Base-by-base conservation (phyloP, 345 rosid genomes). In the Abelmoschus esculentus region DNA sequence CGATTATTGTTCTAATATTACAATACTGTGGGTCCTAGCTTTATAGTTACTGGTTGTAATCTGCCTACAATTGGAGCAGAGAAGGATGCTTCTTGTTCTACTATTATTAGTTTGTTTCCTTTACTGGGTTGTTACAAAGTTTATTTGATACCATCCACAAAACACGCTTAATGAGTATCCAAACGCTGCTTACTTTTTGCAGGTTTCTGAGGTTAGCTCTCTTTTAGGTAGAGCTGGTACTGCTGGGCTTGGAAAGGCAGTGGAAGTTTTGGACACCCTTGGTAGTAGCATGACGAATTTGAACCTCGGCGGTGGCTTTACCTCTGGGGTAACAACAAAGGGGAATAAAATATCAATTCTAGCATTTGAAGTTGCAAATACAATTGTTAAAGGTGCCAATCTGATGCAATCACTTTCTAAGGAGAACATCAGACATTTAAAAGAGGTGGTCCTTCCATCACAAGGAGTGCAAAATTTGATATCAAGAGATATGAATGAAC, bases 181-280 rank as follows among this genome's bases (percentile, higher is more conserved):
- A 36, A 11, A 7, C 7, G 17, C 26, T 73, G 72, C 69, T 61
- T 66, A 70, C 61, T 55, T 65, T 58, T 71, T 76, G 60, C 76
- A 93, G 98, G 98, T 93, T 74, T 84, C 98, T n/a, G 98, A 91
- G 86, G 91, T 93, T 47, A 85, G 96, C 74, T 84, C 92, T 40
- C 79, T 84, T 60, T 74, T 93, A 78, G 91, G 97, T 58, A 88
- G 89, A 80, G 99, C 99, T 72, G 96, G 99, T 57, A 86, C 91
- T 71, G 85, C 76, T 70, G 96, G 96, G 47, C 74, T 86, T 67
- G 98, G 90, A 66, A 93, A 89, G 83, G 98, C 98, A 38, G 91
- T 86, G 47, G 96, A 93, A 7, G 97, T 93, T 36, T 79, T 93
- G 77, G 98, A 91, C 79, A 89, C 98, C 1, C 89, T 93, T 2